Conservation (phyloP, 345 rosid species). For the Eucalyptus polyanthemos region DNA sequence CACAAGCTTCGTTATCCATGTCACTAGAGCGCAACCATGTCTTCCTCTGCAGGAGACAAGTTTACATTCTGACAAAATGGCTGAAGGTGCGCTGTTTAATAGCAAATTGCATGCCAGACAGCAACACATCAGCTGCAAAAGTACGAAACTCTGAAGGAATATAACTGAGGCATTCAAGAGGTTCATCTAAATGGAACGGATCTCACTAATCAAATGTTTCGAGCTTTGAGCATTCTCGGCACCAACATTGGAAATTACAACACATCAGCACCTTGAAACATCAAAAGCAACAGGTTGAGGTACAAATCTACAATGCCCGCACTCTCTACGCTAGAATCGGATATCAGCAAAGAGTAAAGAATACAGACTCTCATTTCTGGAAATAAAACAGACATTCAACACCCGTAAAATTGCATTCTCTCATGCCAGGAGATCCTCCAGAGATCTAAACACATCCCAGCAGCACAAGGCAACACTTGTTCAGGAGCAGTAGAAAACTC, state of each 20-base stretch:
- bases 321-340: background rate
- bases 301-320: background rate
- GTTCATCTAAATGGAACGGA: constrained; percentile 41
- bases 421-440: background rate
- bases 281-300: background rate
- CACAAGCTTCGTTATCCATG: too few species aligned
- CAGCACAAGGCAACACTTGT: background rate
- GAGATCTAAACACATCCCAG: background rate
- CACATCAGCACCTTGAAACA: background rate
- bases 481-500: background rate
- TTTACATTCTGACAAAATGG: constrained; percentile 48
- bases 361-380: background rate
- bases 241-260: background rate
- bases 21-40: background rate
- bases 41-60: constrained; percentile 5
- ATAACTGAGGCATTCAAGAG: constrained; percentile 64
- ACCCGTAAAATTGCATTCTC: background rate
- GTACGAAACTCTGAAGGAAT: constrained; percentile 60
- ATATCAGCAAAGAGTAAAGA: background rate
- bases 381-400: too few species aligned
- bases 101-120: constrained; percentile 47
- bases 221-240: background rate
- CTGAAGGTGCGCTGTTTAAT: constrained; percentile 42
- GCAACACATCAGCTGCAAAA: constrained; percentile 65
- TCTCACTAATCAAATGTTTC: background rate